Percentiles rank a stretch among this genome's conserved stretches.
Conservation (phyloP, 1,139 yeast genomes). For the Hyphopichia burtonii region DNA sequence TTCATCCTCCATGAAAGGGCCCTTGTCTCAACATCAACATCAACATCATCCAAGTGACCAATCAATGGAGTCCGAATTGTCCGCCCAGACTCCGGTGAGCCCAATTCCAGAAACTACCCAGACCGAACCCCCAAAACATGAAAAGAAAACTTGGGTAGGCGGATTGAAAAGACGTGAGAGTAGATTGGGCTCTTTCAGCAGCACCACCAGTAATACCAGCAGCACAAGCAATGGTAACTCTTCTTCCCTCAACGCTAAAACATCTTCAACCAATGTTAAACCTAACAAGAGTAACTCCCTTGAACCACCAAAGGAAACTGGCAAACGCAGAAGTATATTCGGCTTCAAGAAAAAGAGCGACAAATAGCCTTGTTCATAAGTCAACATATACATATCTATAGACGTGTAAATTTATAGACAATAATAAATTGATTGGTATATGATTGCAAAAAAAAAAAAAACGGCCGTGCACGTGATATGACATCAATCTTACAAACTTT, state of each 20-base stretch:
- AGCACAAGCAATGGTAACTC: background rate
- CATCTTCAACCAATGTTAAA: slow-evolving; percentile 13
- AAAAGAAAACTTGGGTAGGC: slow-evolving; percentile 46
- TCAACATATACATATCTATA: background rate
- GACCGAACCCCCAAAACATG: slow-evolving; percentile 9
- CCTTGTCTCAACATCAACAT: background rate
- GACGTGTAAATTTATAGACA: background rate
- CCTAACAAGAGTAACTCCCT: slow-evolving; percentile 10
- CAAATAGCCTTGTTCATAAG: background rate
- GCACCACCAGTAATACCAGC: background rate
- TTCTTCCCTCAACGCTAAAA: too few relatives aligned
- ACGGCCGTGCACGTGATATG: background rate
- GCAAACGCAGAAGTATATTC: slow-evolving; percentile 32
- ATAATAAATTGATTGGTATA: background rate
- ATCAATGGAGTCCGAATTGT: background rate
- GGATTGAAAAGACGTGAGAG: slow-evolving; percentile 38
- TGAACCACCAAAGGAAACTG: slow-evolving; percentile 10
- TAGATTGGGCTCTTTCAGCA: slow-evolving; percentile 12
- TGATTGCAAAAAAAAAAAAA: background rate
- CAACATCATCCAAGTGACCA: background rate
- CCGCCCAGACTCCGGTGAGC: background rate
- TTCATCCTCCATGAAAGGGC: slow-evolving; percentile 1
- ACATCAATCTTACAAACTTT: background rate
- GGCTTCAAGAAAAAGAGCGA: slow-evolving; percentile 27
- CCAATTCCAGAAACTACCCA: background rate